Evolutionary conservation across 768 basidiomycete genomes (phyloP), one percentile per base, ranked within the genome.

Genomic region (Paxillus ammoniavirescens): DNA sequence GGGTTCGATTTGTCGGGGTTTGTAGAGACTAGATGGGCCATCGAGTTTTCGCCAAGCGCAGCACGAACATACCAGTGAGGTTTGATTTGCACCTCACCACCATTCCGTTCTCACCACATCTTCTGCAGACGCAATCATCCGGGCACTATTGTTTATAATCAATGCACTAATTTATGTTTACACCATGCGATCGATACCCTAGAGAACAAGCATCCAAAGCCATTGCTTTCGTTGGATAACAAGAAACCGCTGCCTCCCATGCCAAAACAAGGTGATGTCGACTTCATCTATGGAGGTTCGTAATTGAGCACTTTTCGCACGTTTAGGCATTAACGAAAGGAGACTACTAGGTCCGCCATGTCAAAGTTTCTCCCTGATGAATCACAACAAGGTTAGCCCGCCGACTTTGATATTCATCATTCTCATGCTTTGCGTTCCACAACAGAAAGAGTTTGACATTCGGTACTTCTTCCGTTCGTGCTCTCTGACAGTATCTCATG

Each of bases 231-330:
- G 3, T 70, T 77, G 17, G 70, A 77, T 58, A 69, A 72, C n/a
- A 64, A 69, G 31, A 63, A 35, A 65, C 74, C 61, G 60, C 71
- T 69, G 9, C 73, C 70, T 23, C 62, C 67, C 0, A 76, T 91
- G 75, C 89, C 88, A 7, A 71, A 72, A 53, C 78, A 74, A 37
- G 79, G 77, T 4, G 80, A 82, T 13, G 79, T 88, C 3, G 86
- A 88, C 58, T 79, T 91, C 50, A 81, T 91, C n/a, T 87, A 78
- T 66, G 87, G 89, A 54, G 86, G 87, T 85, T 69, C 44, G 78
- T 67, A 15, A 40, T 59, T 50, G 15, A 46, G 12, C 12, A 6
- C 46, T 48, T 15, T 47, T 26, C 48, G n/a, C 3, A 10, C 48
- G 30, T 38, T 28, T 42, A 33, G 14, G 17, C 26, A 38, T 33